These are phyloP conservation scores for Pseudozyma sp. DNA, from an alignment of 1,284 basidiomycete genomes.

Conservation along the genomic window DNA sequence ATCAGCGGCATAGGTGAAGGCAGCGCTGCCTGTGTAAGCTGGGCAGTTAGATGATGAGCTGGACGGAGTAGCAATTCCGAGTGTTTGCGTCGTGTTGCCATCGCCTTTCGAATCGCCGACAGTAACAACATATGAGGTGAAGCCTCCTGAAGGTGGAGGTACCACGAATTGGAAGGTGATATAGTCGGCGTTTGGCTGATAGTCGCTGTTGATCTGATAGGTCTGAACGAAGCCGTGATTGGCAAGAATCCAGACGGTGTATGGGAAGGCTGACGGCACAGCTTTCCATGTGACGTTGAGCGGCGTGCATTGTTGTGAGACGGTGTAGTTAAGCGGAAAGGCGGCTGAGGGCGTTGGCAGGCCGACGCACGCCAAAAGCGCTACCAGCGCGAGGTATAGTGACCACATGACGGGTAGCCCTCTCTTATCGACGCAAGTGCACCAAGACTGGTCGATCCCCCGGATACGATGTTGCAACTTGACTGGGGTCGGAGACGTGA, in stretches of 20 bases:
- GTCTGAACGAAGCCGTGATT: slow-evolving; percentile 46
- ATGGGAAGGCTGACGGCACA: slow-evolving; percentile 28
- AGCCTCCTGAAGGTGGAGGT: slow-evolving; percentile 35
- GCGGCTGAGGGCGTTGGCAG: slow-evolving; percentile 11
- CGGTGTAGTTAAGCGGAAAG: slow-evolving; percentile 34
- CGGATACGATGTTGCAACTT: too few relatives aligned
- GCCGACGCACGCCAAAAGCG: slow-evolving; percentile 10
- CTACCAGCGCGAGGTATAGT: slow-evolving; percentile 12
- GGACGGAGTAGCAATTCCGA: slow-evolving; percentile 30
- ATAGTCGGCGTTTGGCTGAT: slow-evolving; percentile 36
- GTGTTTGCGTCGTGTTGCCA: slow-evolving; percentile 46
- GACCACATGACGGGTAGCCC: slow-evolving; percentile 16
- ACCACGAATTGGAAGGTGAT: slow-evolving; percentile 56
- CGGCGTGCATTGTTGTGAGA: slow-evolving; percentile 53
- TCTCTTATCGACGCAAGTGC: neutral
- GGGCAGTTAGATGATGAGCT: slow-evolving; percentile 26
- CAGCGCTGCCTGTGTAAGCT: slow-evolving; percentile 37
- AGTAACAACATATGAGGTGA: slow-evolving; percentile 40
- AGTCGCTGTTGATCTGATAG: slow-evolving; percentile 46
- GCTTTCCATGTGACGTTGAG: slow-evolving; percentile 58
- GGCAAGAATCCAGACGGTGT: slow-evolving; percentile 51
- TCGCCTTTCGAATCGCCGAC: slow-evolving; percentile 48
- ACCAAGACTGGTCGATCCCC: too few relatives aligned
- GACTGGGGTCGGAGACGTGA: too few relatives aligned
- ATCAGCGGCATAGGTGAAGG: slow-evolving; percentile 50